These are phyloP conservation scores for rapeseed (Brassica napus) DNA, from an alignment of 345 rosid species.

Conservation along the genomic window DNA sequence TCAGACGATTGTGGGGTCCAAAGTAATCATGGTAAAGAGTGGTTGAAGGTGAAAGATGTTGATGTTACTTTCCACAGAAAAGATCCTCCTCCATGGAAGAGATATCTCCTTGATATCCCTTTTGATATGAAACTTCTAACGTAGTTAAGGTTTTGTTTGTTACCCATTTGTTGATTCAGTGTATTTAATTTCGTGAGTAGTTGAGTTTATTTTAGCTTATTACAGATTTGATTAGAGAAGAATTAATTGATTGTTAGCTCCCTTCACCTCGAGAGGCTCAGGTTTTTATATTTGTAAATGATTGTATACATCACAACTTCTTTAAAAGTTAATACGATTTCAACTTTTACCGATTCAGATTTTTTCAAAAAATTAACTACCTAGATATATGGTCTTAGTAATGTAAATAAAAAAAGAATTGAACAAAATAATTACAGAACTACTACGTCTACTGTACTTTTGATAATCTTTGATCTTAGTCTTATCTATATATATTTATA, in stretches of 20 bases:
- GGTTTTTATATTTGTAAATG: neutral
- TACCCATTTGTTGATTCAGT: neutral
- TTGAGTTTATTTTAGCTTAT: neutral
- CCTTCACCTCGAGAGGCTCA: neutral
- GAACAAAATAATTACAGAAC: neutral
- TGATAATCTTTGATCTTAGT: neutral
- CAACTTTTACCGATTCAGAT: neutral
- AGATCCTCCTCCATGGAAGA: conserved; percentile 27
- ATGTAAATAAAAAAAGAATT: neutral
- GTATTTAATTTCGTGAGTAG: neutral
- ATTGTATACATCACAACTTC: neutral
- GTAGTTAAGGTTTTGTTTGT: neutral
- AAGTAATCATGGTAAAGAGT: conserved; percentile 34
- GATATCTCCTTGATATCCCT: neutral
- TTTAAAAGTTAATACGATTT: neutral
- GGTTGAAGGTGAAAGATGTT: conserved; percentile 33
- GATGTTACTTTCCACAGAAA: conserved; percentile 31
- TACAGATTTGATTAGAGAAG: neutral
- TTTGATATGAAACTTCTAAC: neutral
- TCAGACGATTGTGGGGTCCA: conserved; percentile 31
- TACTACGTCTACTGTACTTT: neutral
- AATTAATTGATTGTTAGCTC: neutral
- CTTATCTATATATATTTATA: neutral
- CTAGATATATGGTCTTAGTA: neutral
- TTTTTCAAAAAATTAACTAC: neutral